Base-by-base conservation (phyloP, 106 monocot genomes). In the Alisma plantagoaquatica region DNA sequence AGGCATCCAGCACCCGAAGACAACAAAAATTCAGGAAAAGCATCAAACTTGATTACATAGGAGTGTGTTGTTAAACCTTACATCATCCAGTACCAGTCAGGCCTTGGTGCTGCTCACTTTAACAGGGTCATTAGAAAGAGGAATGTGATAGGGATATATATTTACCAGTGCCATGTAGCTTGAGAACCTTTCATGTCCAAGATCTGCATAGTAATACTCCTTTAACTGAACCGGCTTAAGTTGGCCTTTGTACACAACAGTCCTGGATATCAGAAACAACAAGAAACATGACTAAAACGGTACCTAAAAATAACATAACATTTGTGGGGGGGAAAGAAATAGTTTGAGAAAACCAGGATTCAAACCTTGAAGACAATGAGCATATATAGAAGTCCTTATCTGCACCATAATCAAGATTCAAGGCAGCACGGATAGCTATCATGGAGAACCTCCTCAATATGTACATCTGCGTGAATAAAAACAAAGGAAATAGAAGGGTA, bases 151-250 rank as follows among this genome's bases (percentile, higher is more conserved):
- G 65, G 27, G 64, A 62, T n/a, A 49, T 31, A 68, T 64, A 78
- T 67, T 85, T 86, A 98, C 94, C 87, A 96, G 67, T 58, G 94
- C 94, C 94, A 96, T 96, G 75, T 96, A 96, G 68, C 94, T 96
- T 52, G 71, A 78, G 64, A 96, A 96, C 53, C 62, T 87, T 78
- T 96, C 81, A 81, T 78, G 74, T 44, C 84, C 94, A 65, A 96
- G 81, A 61, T 96, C 94, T 49, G 88, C 94, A 78, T 76, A 81
- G 57, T 88, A 96, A 54, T 96, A 96, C 18, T 59, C 57, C 73
- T 84, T 77, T 60, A 98, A 46, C 38, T 98, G 98, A 54, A 41
- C 64, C 26, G 98, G 98, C 71, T 79, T 98, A 19, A 98, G 62
- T 67, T 96, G 94, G 43, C 94, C 94, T 64, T 96, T 96, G 70